Conservation (phyloP, 768 basidiomycete species). For the Phylloporus scabripes region DNA sequence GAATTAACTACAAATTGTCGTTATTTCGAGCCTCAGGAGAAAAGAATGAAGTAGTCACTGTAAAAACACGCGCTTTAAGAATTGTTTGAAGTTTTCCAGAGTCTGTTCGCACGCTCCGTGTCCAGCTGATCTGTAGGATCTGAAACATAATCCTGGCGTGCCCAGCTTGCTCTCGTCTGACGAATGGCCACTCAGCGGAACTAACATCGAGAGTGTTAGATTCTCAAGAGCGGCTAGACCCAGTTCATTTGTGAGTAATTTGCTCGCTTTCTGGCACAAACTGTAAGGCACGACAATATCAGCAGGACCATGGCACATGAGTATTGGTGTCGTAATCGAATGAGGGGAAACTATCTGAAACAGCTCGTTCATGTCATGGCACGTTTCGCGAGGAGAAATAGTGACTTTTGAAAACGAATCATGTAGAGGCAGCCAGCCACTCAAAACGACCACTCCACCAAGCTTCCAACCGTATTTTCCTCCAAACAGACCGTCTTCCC, state of each 20-base stretch:
- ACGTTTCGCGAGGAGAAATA: not conserved
- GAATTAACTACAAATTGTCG: no score
- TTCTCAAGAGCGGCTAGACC: no score
- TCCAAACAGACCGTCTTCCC: no score
- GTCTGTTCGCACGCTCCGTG: conserved; percentile 65
- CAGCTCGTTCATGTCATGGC: conserved; percentile 3
- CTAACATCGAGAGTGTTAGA: no score
- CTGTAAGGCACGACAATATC: conserved; percentile 68
- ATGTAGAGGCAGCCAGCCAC: no score
- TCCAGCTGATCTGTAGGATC: conserved; percentile 58
- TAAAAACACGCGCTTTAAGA: conserved; percentile 55
- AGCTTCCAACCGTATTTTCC: no score
- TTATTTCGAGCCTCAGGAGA: no score
- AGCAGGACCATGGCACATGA: conserved; percentile 76
- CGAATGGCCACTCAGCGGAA: no score
- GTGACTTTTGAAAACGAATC: no score
- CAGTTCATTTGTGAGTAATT: conserved; percentile 42
- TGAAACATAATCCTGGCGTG: conserved; percentile 54
- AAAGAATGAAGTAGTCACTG: conserved; percentile 3
- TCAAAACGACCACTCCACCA: no score
- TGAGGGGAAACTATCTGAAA: conserved; percentile 56
- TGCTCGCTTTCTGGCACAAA: conserved; percentile 49
- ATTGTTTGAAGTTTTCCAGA: conserved; percentile 61
- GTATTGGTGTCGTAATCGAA: conserved; percentile 63
- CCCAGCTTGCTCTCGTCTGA: conserved; percentile 17